Conservation (phyloP, 2,329 filamentous ascomycete genomes). For the Nothomitra cinnamomea region DNA sequence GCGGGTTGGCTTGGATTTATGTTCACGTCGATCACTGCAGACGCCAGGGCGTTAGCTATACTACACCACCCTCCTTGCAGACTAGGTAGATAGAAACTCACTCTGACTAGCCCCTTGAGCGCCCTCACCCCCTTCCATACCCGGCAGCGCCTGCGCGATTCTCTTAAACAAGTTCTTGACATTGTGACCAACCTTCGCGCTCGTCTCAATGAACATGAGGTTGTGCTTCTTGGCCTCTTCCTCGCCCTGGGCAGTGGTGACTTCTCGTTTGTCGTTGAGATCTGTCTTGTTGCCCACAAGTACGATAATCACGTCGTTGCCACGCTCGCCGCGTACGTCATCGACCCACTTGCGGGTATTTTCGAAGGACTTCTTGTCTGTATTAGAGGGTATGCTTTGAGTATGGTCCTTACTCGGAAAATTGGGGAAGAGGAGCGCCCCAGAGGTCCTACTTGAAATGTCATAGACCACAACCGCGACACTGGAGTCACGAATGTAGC, state of each 20-base stretch:
- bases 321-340: constrained; percentile 87
- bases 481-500: constrained; percentile 94
- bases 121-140: constrained; percentile 77
- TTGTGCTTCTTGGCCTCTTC: constrained; percentile 97
- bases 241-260: constrained; percentile 89
- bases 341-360: constrained; percentile 99
- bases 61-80: constrained; percentile 4
- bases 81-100: constrained; percentile 29
- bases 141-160: constrained; percentile 93
- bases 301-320: constrained; percentile 97
- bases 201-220: constrained; percentile 98
- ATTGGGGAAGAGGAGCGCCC: constrained; percentile 22
- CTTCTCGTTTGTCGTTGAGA: constrained; percentile 93
- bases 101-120: constrained; percentile 64
- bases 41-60: constrained; percentile 14
- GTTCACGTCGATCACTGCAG: constrained; percentile 79
- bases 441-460: constrained; percentile 54
- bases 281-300: constrained; percentile 98
- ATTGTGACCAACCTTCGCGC: constrained; percentile 93
- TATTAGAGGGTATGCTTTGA: constrained; percentile 13
- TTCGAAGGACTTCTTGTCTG: constrained; percentile 87
- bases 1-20: constrained; percentile 52
- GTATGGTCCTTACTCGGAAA: constrained; percentile 14
- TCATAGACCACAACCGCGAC: constrained; percentile 98
- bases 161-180: constrained; percentile 95